Base-by-base conservation (phyloP, 257 asterid genomes). In the Leonotis leonurus region DNA sequence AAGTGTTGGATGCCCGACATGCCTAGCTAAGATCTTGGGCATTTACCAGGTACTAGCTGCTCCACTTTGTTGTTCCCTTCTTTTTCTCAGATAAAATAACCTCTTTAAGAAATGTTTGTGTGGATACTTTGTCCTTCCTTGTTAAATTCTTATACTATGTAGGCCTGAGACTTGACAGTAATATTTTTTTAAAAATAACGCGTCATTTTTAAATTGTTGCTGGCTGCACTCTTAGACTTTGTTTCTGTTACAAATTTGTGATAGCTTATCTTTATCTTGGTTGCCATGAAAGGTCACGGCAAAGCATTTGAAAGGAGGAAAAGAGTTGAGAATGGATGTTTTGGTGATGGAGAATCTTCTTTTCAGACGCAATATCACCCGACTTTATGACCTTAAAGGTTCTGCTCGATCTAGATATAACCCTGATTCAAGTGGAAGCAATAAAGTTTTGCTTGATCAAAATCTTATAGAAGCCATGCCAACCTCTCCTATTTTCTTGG, bases 321-420 rank as follows among this genome's bases (percentile, higher is more conserved):
- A 80, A 60, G 93, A 88, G 79, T 32, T 81, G 20, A 78, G 68
- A 72, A 85, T 85, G 85, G 89, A 85, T 80, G 89, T 88, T 54
- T 62, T 88, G 83, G 96, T 88, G 67, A 88, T 88, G 96, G 96
- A 88, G 77, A 88, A 85, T 75, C 91, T 88, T 74, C 87, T 88
- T 18, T 85, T 74, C 71, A 73, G 70, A 71, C 87, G 91, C 50
- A 83, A 79, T 62, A 80, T 88, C 58, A 74, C 81, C n/a, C 72
- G 84, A 45, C 65, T 88, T 1, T 85, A 88, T 60, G 96, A 88
- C 81, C 94, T 88, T 33, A 88, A 88, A 85, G 96, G 96, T 59
- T 88, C 94, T 51, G 73, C 83, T 63, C 76, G 94, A 55, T 85
- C 96, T 43, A 75, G 94, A 32, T 88, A 85, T 48, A 88, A 88